Evolutionary conservation across 768 basidiomycete genomes (phyloP), one percentile per base, ranked within the genome.

Genomic region (Rhizopogon sp.): DNA sequence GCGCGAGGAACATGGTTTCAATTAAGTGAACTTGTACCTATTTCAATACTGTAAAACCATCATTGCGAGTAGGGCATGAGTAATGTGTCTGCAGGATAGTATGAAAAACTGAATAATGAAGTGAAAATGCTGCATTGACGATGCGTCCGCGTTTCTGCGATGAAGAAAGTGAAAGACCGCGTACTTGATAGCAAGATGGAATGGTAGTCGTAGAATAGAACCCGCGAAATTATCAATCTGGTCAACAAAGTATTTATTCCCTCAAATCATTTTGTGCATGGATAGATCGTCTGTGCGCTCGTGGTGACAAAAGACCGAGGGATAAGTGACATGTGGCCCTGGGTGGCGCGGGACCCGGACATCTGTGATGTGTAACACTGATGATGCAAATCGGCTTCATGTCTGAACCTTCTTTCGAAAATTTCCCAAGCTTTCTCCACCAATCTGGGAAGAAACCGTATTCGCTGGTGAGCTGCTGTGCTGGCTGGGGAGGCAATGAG

Each of bases 381-480:
- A 68, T 31, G 64, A 49, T 1, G 60, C 0, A 70, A 56, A 25
- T 25, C 22, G 22, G 22, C 3, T 25, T 25, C 22, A 25, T 25
- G 22, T 25, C 22, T 25, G 22, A 25, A 25, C 22, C 3, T 25
- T 25, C 22, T 25, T 25, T 25, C 22, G 22, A 1, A 25, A 25
- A 2, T 25, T 25, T 25, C 22, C 22, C 22, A 25, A 25, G 22
- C 22, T 25, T 25, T 25, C 22, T 25, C 22, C 22, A 25, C 22
- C 3, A 25, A 25, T 3, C 22, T 25, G 88, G 0, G 79, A 83
- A n/a, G 89, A 90, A 62, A 77, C n/a, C 25, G 72, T 80, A 8
- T 85, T 80, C 56, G 70, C 91, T 9, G 87, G 78, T 0, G 76
- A 85, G 63, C 70, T 89, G 2, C 73, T 90, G 9, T 87, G 86